Percentiles rank a stretch among this genome's conserved stretches.
These are phyloP conservation scores for Setaria italica DNA, from an alignment of 202 grass and related monocot genomes.

Conservation along the genomic window DNA sequence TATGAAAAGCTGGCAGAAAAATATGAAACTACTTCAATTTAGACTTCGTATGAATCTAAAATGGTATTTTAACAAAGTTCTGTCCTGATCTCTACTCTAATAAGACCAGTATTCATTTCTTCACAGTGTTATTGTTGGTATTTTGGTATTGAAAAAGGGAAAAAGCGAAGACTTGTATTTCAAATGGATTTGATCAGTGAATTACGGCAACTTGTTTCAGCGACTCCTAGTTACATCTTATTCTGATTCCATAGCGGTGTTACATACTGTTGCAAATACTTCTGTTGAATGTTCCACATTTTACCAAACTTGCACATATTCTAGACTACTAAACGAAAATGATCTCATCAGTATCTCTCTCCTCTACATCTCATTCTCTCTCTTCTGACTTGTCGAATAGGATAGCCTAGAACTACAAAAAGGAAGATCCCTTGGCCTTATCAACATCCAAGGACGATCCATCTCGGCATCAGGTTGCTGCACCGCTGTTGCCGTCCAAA, in stretches of 20 bases:
- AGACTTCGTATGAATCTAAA: too few species aligned
- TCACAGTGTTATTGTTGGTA: neutral
- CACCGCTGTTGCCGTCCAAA: slow-evolving; percentile 41
- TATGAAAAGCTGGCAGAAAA: too few species aligned
- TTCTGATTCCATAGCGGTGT: neutral
- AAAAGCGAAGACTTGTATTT: neutral
- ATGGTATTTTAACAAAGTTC: neutral
- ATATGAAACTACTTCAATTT: too few species aligned
- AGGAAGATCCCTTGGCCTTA: slow-evolving; percentile 44
- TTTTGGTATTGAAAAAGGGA: neutral
- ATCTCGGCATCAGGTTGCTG: slow-evolving; percentile 35
- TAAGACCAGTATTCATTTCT: neutral
- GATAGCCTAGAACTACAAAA: slow-evolving; percentile 37
- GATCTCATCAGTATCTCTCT: slow-evolving; percentile 14
- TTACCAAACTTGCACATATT: neutral
- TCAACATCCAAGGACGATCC: slow-evolving; percentile 19
- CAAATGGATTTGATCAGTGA: neutral
- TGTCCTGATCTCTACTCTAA: neutral
- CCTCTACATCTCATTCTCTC: slow-evolving; percentile 11
- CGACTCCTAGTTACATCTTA: neutral
- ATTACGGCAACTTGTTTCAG: neutral
- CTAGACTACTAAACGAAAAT: neutral
- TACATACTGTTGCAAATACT: neutral
- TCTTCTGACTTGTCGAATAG: slow-evolving; percentile 56
- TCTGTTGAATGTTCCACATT: neutral